Conservation (phyloP, 176 grass and related monocot species). For the Otatea glauca region DNA sequence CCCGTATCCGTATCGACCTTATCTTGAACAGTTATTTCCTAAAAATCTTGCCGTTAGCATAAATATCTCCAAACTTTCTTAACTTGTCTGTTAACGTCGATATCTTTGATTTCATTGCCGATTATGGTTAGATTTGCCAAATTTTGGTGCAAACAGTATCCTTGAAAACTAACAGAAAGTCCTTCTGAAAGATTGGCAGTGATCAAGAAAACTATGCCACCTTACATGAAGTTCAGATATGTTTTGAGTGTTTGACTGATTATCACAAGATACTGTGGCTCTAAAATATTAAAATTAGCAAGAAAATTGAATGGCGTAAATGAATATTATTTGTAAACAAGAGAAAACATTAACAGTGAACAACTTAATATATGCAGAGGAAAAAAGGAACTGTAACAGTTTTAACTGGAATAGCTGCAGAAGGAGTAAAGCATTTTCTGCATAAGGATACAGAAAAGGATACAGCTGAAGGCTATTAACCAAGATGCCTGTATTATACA, state of each 20-base stretch:
- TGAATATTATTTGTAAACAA: conserved; percentile 18
- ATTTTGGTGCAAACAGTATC: no score
- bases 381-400: conserved; percentile 14
- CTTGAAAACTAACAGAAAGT: conserved; percentile 10
- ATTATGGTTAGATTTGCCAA: no score
- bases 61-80: no score
- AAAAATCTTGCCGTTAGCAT: no score
- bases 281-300: not conserved
- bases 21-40: no score
- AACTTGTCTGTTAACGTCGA: no score
- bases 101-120: no score
- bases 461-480: conserved; percentile 68
- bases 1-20: no score
- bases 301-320: conserved; percentile 16
- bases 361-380: not conserved
- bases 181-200: conserved; percentile 18
- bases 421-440: conserved; percentile 43
- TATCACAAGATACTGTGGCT: not conserved
- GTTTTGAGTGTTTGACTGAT: not conserved
- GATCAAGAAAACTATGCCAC: not conserved
- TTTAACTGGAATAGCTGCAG: conserved; percentile 26
- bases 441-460: conserved; percentile 97
- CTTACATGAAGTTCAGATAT: not conserved
- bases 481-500: conserved; percentile 52
- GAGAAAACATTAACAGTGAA: conserved; percentile 13